Percentiles rank a stretch among this genome's conserved stretches.
phyloP scores from a whole-genome alignment of 2,329 filamentous ascomycete genomes.

The Neopestalotiopsis rosae region DNA sequence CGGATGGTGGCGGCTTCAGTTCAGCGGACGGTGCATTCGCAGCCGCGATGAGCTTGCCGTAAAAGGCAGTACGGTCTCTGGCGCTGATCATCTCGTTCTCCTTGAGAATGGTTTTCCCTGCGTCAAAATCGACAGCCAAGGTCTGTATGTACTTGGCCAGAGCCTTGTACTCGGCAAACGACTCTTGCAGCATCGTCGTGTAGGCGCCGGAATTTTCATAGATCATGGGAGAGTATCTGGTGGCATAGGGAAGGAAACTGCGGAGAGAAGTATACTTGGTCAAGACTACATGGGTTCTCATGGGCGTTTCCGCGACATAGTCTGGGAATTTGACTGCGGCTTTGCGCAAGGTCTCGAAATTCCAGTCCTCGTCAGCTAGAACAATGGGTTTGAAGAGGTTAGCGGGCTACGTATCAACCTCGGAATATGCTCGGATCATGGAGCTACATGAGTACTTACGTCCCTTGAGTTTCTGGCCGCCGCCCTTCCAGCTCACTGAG shows the following conservation, averaged over 20 bases:
- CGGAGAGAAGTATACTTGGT: constrained; percentile 1
- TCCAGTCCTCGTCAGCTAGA: constrained; percentile 1
- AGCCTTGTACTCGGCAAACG: neutral
- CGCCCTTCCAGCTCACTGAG: constrained; percentile 5
- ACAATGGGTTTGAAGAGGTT: neutral
- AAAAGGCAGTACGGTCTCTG: neutral
- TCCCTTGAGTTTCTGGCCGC: constrained; percentile 2
- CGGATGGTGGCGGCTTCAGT: neutral
- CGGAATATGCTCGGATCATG: neutral
- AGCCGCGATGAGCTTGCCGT: neutral
- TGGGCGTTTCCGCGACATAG: neutral
- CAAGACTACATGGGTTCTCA: neutral
- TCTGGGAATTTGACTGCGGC: constrained; percentile 3
- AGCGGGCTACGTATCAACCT: too few relatives aligned
- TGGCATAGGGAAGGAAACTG: neutral
- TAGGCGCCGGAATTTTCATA: constrained; percentile 5
- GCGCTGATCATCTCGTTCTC: neutral
- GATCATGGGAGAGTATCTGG: neutral
- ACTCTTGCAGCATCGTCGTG: constrained; percentile 3
- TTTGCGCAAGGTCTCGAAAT: neutral
- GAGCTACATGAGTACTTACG: neutral
- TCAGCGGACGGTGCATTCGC: neutral
- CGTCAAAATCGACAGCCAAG: neutral
- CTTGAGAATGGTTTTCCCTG: neutral
- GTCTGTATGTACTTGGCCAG: neutral